phyloP scores from a whole-genome alignment of 176 grass and related monocot species.

The Alloteropsis semialata region DNA sequence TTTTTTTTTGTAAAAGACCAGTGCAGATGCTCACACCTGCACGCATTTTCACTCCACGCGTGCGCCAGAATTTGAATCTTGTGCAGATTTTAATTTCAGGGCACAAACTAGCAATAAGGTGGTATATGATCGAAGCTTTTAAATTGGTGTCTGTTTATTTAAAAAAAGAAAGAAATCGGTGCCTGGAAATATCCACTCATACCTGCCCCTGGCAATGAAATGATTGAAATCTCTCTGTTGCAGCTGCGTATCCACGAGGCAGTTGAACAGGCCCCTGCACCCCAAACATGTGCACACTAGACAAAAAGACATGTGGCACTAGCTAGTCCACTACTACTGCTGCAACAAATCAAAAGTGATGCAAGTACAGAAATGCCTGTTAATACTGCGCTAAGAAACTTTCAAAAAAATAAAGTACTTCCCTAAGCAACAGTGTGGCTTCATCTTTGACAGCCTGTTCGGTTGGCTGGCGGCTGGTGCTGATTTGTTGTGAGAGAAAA shows the following conservation, averaged over 20 bases:
- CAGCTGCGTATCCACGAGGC: neutral
- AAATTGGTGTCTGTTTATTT: neutral
- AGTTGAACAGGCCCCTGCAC: neutral
- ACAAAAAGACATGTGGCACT: neutral
- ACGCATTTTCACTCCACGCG: too few relatives aligned
- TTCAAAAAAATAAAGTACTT: neutral
- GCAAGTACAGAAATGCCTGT: neutral
- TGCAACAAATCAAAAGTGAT: neutral
- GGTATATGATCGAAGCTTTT: neutral
- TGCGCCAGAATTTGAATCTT: too few relatives aligned
- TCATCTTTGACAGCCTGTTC: too few relatives aligned
- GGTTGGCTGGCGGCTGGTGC: too few relatives aligned
- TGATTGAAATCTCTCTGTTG: too few relatives aligned
- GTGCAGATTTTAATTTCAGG: too few relatives aligned
- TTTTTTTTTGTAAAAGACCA: too few relatives aligned
- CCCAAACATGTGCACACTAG: conserved; percentile 39
- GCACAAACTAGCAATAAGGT: too few relatives aligned
- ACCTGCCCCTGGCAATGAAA: neutral
- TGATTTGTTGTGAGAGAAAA: too few relatives aligned
- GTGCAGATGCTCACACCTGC: too few relatives aligned
- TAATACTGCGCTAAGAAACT: too few relatives aligned
- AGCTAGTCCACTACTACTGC: neutral
- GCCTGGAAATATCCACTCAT: neutral
- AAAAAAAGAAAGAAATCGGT: too few relatives aligned
- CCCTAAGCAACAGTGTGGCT: neutral